These are phyloP conservation scores for Helichrysum umbraculigerum DNA, from an alignment of 129 eudicot genomes.

Conservation along the genomic window DNA sequence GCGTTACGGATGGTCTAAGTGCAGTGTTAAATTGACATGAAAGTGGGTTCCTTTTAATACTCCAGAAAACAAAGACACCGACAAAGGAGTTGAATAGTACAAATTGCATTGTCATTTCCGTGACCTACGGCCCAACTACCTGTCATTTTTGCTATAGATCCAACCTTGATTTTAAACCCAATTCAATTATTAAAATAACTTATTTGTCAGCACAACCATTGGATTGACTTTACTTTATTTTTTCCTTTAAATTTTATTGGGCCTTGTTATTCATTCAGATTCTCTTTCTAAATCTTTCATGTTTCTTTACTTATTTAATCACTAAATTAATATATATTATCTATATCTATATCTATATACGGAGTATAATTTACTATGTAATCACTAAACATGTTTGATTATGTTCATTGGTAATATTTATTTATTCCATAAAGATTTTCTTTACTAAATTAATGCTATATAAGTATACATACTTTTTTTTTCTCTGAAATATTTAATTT, in stretches of 20 bases:
- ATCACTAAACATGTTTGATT: conserved; percentile 2
- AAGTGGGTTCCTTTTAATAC: neutral
- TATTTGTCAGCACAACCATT: conserved; percentile 23
- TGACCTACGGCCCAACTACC: conserved; percentile 32
- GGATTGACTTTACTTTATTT: conserved; percentile 29
- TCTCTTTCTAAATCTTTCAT: conserved; percentile 21
- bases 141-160: conserved; percentile 28
- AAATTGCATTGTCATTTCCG: conserved; percentile 36
- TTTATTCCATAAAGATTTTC: neutral
- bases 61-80: conserved; percentile 29
- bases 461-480: no score
- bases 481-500: no score
- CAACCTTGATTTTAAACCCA: neutral
- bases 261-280: conserved; percentile 11
- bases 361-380: neutral
- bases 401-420: neutral
- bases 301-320: conserved; percentile 5
- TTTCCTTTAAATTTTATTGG: conserved; percentile 1
- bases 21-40: conserved; percentile 1
- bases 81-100: conserved; percentile 25
- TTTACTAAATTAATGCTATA: no score
- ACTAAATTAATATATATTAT: no score
- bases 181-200: neutral
- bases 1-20: no score
- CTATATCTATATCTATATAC: no score